A percentile compares a stretch with the other conserved stretches of the same genome.
Conservation (phyloP, 176 grass and related monocot genomes). For the Paspalum vaginatum region DNA sequence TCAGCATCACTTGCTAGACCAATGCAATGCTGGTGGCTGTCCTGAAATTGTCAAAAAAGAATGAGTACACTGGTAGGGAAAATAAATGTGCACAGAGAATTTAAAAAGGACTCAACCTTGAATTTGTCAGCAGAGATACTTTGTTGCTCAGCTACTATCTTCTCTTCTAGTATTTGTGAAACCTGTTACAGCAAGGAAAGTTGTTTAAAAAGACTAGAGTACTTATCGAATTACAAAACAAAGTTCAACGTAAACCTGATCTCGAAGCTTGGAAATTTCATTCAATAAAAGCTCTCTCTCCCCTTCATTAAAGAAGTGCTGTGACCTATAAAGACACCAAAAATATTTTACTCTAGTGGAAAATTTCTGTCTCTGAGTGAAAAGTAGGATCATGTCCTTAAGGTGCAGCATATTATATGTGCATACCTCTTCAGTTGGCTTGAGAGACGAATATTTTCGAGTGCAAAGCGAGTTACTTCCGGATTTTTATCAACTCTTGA, state of each 20-base stretch:
- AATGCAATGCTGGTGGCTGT: conserved; percentile 31
- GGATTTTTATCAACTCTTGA: conserved; percentile 79
- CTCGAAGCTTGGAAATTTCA: conserved; percentile 78
- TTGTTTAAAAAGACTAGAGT: conserved; percentile 28
- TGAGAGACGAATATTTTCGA: conserved; percentile 94
- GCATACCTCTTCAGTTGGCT: conserved; percentile 80
- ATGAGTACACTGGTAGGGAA: conserved; percentile 12
- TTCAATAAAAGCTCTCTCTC: conserved; percentile 78
- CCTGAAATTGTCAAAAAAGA: conserved; percentile 40
- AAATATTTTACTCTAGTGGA: conserved; percentile 36
- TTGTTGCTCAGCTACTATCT: conserved; percentile 51
- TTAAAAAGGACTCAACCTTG: conserved; percentile 50
- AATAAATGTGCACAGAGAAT: background rate
- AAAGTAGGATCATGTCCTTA: background rate
- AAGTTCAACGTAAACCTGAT: conserved; percentile 56
- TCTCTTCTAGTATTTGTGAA: conserved; percentile 63
- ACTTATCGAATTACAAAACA: conserved; percentile 33
- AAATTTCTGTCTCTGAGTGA: background rate
- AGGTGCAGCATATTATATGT: background rate
- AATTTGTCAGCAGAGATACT: conserved; percentile 39
- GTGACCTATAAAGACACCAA: conserved; percentile 59
- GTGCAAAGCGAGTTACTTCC: conserved; percentile 95
- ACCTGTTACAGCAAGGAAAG: conserved; percentile 54
- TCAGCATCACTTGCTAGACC: conserved; percentile 45
- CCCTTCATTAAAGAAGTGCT: conserved; percentile 77